Base-by-base conservation (phyloP, 495 filamentous ascomycete species). In the Aspergillus diversus region DNA sequence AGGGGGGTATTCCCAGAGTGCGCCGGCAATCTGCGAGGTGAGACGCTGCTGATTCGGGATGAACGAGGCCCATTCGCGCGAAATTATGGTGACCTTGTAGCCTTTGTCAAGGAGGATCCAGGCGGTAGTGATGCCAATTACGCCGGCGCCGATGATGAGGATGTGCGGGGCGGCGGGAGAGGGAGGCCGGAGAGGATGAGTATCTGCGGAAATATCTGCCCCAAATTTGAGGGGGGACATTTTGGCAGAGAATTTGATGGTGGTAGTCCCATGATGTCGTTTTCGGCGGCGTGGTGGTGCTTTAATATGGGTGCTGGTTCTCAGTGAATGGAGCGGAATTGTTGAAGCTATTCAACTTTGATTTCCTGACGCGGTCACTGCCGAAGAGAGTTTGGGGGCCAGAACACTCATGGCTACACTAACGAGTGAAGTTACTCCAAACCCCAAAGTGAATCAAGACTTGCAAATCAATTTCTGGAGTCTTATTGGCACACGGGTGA, bases 1-100 rank as follows among this genome's bases (percentile, higher is more conserved):
- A 0, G 81, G 79, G 0, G 81, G 82, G 56, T 69, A 80, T 61
- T 84, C 80, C 82, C 81, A 84, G 2, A 84, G 71, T 4, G 81
- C 81, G 9, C 80, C 81, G 5, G 78, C 77, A 31, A 82, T 76
- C 61, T 84, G 82, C 6, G 81, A 83, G 9, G 81, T 82, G 15
- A 84, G 68, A 7, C 80, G 77, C 43, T 75, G 66, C 21, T 71
- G 59, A 31, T 68, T 59, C 15, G n/a, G 21, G 42, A 21, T 55
- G 21, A 61, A 65, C 47, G 60, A 75, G 15, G 70, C 78, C 79
- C 80, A 84, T 37, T 79, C 71, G 48, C 71, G 77, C 32, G 81
- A 73, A 33, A 83, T 55, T 33, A 84, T 71, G 12, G 80, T 83
- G 51, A 84, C 82, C 11, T 70, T 69, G 69, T 81, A 83, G 37